Evolutionary conservation across 306 rosid species (phyloP).

Genomic region (Cucumis cinereus): DNA sequence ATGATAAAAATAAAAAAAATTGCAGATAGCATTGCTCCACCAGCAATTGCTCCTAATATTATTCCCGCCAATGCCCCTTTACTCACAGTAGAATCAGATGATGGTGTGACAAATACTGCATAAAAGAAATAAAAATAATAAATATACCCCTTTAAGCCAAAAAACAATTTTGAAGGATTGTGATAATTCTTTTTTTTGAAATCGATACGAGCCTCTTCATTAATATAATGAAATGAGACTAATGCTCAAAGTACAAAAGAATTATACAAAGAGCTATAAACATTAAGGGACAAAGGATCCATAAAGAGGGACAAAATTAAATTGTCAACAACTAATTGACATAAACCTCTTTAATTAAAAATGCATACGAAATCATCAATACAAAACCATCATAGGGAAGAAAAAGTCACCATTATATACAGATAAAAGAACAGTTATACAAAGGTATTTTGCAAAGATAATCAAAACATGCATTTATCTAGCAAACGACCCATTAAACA

Average conservation of each 20-base stretch:
- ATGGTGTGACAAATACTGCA: conserved; percentile 22
- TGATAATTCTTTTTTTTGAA: background rate
- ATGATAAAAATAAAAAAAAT: conserved; percentile 48
- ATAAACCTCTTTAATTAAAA: background rate
- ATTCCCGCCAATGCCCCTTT: conserved; percentile 59
- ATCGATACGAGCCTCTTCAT: too few relatives aligned
- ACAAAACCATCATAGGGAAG: background rate
- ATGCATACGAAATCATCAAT: background rate
- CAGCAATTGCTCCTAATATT: conserved; percentile 59
- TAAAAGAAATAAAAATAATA: background rate
- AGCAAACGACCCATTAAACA: background rate
- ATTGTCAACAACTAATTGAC: background rate
- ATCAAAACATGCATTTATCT: background rate
- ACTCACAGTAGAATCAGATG: conserved; percentile 37
- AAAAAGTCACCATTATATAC: background rate
- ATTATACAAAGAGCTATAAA: too few relatives aligned
- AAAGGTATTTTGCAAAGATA: background rate
- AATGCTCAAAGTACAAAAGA: too few relatives aligned
- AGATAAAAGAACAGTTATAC: background rate
- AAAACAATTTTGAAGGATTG: conserved; percentile 3
- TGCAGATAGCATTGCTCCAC: conserved; percentile 50
- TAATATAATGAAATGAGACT: too few relatives aligned
- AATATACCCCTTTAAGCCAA: conserved; percentile 9
- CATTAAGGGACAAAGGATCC: too few relatives aligned
- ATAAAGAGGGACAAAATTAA: too few relatives aligned